Evolutionary conservation across 257 asterid species (phyloP), one percentile per base, ranked within the genome.

Genomic region (Solanum appendiculatum): DNA sequence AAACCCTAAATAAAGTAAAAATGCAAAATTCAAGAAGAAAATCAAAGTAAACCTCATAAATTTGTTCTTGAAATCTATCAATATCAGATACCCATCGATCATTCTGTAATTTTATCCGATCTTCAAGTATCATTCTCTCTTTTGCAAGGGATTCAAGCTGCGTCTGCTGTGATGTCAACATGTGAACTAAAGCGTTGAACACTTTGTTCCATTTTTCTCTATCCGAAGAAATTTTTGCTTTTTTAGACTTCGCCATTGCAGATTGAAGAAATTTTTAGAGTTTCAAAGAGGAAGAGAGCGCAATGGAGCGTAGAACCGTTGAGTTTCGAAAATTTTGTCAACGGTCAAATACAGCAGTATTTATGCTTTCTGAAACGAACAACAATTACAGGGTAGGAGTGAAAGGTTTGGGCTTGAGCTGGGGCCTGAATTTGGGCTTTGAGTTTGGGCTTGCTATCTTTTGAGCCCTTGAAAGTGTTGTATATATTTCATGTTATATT

Each of bases 41-140:
- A 11, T 34, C 25, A 77, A 33, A 4, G 42, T 85, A 58, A 58
- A 95, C 99, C 99, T 92, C 90, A 87, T 48, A 85, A 25, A 95
- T 93, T 37, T 91, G 78, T 83, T 82, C 88, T 88, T 87, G 87
- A 84, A 92, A 64, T 21, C 83, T 80, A 25, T 90, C 36, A 84
- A 87, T 89, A 60, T 88, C 89, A 81, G 87, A 88, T 7, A 84
- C 80, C 90, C 90, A 87, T 6, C 91, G 91, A 14, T 90, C 87
- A 9, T 90, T 27, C 72, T 86, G 92, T 31, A 73, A 89, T 7
- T 88, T 87, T 70, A 93, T 86, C 44, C 88, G 90, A 16, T 89
- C 94, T 93, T 90, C 93, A 88, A 95, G 99, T 91, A 89, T 8
- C n/a, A 86, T 88, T 85, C 95, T 88, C 4, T 94, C 98, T 75